Percentiles rank a stretch among this genome's conserved stretches.
Evolutionary conservation across 2,329 filamentous ascomycete species (phyloP).

Genomic region (Zasmidium cellare): DNA sequence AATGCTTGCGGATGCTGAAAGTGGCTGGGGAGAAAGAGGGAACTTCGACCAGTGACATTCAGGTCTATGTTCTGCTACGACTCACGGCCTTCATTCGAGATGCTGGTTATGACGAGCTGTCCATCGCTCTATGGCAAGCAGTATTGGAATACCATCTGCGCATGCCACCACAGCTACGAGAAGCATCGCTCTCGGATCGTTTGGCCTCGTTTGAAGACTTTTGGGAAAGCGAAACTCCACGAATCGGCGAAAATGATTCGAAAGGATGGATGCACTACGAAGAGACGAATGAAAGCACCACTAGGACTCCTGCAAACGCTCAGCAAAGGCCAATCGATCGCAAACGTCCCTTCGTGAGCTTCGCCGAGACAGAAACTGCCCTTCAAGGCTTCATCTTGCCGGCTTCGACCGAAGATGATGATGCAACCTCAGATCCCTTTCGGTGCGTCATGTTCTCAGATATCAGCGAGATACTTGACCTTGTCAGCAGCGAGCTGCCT

Average conservation of each 20-base stretch:
- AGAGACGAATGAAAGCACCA: neutral
- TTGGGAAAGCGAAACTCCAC: constrained; percentile 81
- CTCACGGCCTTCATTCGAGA: constrained; percentile 73
- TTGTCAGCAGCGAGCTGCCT: constrained; percentile 38
- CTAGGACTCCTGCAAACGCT: neutral
- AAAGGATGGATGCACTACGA: constrained; percentile 67
- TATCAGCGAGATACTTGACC: constrained; percentile 62
- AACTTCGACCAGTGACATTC: constrained; percentile 40
- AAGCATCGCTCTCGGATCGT: constrained; percentile 7
- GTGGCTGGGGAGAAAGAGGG: neutral
- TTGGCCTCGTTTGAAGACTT: constrained; percentile 63
- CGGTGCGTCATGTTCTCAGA: constrained; percentile 80
- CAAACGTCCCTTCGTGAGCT: constrained; percentile 30
- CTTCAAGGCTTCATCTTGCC: constrained; percentile 29
- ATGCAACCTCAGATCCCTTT: constrained; percentile 66
- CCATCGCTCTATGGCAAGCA: constrained; percentile 80
- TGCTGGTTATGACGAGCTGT: constrained; percentile 74
- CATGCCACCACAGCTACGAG: constrained; percentile 42
- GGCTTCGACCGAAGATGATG: constrained; percentile 74
- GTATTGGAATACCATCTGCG: constrained; percentile 71
- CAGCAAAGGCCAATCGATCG: neutral
- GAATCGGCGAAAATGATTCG: constrained; percentile 73
- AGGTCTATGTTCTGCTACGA: constrained; percentile 72
- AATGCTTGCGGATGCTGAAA: constrained; percentile 50
- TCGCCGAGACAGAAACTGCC: constrained; percentile 56